Evolutionary conservation across 2,329 filamentous ascomycete species (phyloP).

Genomic region (Aspergillus neoniger): DNA sequence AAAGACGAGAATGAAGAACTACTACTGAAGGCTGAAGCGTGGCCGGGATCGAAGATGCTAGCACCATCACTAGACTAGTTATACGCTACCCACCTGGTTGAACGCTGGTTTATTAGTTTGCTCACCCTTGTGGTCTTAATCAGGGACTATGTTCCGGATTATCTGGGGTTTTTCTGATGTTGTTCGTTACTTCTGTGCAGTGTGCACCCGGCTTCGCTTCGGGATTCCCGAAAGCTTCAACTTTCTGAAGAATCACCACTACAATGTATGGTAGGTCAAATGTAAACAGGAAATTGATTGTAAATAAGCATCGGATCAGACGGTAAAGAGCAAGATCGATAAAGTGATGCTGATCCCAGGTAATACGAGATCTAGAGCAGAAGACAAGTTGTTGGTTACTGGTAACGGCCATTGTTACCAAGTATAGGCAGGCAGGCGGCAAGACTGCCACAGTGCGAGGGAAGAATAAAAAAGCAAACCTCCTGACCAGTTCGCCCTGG

Average conservation of each 20-base stretch:
- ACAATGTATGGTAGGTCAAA: neutral
- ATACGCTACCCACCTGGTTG: slow-evolving; percentile 1
- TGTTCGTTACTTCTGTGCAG: no score
- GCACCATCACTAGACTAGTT: slow-evolving; percentile 3
- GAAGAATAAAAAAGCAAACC: neutral
- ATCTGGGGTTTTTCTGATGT: neutral
- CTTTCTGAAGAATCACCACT: neutral
- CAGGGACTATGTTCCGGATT: slow-evolving; percentile 18
- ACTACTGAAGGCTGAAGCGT: neutral
- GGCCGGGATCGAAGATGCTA: neutral
- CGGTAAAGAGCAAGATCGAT: neutral
- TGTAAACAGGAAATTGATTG: neutral
- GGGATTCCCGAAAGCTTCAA: neutral
- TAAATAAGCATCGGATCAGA: slow-evolving; percentile 3
- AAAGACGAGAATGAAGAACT: neutral
- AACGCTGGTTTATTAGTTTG: slow-evolving; percentile 2
- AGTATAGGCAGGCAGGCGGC: neutral
- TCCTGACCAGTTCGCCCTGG: neutral
- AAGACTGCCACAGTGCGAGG: neutral
- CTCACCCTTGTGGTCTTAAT: slow-evolving; percentile 10
- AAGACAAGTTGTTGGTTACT: no score
- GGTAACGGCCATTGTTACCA: no score
- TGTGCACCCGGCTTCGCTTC: neutral
- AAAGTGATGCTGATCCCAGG: slow-evolving; percentile 8
- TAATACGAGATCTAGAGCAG: slow-evolving; percentile 9